Percentiles rank a stretch among this genome's conserved stretches.
These are phyloP conservation scores for Uronychia binucleata DNA, from an alignment of 73 alveolate species.

Conservation along the genomic window DNA sequence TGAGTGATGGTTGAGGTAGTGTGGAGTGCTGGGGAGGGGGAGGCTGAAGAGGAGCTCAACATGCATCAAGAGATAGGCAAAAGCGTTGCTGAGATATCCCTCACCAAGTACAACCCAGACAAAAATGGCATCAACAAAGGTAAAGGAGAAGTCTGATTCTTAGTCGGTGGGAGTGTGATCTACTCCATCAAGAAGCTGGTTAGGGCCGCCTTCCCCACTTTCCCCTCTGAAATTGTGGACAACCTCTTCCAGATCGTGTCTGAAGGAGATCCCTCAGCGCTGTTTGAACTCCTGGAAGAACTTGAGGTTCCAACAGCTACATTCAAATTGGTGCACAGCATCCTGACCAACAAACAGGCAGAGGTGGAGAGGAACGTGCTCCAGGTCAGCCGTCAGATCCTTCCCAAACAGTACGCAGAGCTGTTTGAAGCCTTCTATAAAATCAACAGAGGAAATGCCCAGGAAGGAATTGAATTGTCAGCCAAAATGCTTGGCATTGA, in stretches of 20 bases:
- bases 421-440: not conserved
- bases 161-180: not conserved
- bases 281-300: not conserved
- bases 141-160: not conserved
- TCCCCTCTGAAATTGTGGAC: not conserved
- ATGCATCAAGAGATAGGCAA: not conserved
- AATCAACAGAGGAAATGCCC: slow-evolving; percentile 1
- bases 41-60: not conserved
- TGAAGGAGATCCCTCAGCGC: not conserved
- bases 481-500: not conserved
- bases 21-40: no score
- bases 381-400: not conserved
- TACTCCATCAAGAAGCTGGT: not conserved
- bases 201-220: not conserved
- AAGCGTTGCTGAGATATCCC: not conserved
- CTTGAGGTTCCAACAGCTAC: not conserved
- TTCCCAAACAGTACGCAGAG: not conserved
- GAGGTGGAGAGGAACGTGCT: not conserved
- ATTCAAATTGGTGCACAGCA: not conserved
- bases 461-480: not conserved
- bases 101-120: not conserved
- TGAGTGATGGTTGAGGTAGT: no score
- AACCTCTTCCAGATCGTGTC: not conserved
- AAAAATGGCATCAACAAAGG: not conserved
- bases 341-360: not conserved